These are phyloP conservation scores for Salix koriyanagi DNA, from an alignment of 345 rosid species.

Conservation along the genomic window DNA sequence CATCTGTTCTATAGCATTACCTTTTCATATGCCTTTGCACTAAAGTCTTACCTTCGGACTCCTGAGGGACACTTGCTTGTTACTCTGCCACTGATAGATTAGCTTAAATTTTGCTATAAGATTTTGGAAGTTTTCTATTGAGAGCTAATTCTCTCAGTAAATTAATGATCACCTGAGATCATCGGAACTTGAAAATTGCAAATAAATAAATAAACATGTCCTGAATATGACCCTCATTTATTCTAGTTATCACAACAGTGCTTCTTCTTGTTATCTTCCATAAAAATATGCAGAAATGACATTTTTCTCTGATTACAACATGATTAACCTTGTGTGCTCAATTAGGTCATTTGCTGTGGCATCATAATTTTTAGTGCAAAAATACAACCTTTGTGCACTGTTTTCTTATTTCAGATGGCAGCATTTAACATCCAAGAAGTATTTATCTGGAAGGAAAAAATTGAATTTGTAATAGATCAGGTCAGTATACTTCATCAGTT, in stretches of 20 bases:
- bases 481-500: slow-evolving; percentile 32
- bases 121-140: background rate
- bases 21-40: background rate
- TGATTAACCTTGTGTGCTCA: background rate
- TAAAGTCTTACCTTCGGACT: background rate
- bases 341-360: background rate
- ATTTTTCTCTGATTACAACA: background rate
- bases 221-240: background rate
- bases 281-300: slow-evolving; percentile 1
- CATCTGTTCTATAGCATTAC: background rate
- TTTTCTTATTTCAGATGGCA: slow-evolving; percentile 68
- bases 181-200: background rate
- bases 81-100: background rate
- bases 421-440: slow-evolving; percentile 99
- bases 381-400: background rate
- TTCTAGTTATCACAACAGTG: background rate
- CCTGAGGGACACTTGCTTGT: background rate
- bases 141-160: background rate
- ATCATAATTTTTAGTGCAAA: background rate
- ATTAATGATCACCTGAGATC: background rate
- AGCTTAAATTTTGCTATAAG: background rate
- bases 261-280: background rate
- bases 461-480: slow-evolving; percentile 91
- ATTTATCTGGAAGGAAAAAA: slow-evolving; percentile 84
- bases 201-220: no score